Base-by-base conservation (phyloP, 768 basidiomycete species). In the Suillus spraguei region DNA sequence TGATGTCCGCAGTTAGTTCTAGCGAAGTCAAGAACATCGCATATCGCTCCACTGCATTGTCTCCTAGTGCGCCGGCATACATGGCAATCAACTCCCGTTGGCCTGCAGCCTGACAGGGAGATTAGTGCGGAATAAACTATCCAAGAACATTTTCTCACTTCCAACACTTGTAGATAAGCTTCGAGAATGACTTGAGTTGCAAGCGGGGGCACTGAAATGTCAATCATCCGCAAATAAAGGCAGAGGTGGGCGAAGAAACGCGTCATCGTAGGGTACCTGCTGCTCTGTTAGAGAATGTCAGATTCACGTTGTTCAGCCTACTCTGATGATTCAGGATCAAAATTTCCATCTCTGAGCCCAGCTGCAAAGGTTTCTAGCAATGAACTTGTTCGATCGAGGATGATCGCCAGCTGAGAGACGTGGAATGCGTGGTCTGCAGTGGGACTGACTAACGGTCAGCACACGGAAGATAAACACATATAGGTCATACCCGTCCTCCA, bases 171-270 rank as follows among this genome's bases (percentile, higher is more conserved):
- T 7, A 98, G 84, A 71, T 99, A 99, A 0, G 91, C 87, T 71
- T 97, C 92, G 33, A 99, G 78, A 59, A 99, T 93, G 36, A 84
- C 77, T 70, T 97, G 94, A 0, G 87, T 89, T 0, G 92, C 86
- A 13, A 86, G 74, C 2, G 89, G 87, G 0, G 95, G 91, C 0
- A 94, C 85, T 0, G 86, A 73, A 41, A 89, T 77, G 58, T 90
- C 89, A 39, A 97, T 91, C 77, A 94, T 86, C 65, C 24, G 49
- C 4, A 50, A 28, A 5, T 50, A 50, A 17, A 50, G 92, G 66
- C 94, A 94, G 28, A 99, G 79, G 71, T 99, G 97, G 0, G 95
- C 91, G 70, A 97, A 97, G 79, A 99, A 99, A 4, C 95, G 89
- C 52, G 86, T 87, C 81, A 93, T 83, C 0, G 84, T 81, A 0